Conservation (phyloP, 1,284 basidiomycete genomes). For the Ustilago sp. region DNA sequence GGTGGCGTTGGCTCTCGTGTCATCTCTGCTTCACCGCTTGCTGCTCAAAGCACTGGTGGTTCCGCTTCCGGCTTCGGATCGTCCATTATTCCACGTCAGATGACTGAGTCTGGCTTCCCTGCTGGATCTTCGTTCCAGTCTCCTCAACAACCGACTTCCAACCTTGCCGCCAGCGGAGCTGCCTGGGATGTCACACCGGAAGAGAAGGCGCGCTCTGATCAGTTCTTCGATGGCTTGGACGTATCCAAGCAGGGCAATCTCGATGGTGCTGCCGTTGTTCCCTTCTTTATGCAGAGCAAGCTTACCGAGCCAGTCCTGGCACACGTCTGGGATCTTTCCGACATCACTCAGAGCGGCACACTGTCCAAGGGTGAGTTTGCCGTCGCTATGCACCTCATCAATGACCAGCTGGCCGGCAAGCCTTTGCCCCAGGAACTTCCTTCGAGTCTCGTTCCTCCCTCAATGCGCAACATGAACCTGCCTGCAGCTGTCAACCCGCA, state of each 20-base stretch:
- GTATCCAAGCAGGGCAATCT: conserved; percentile 81
- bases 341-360: conserved; percentile 87
- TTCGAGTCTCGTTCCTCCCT: conserved; percentile 82
- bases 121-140: conserved; percentile 74
- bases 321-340: conserved; percentile 94
- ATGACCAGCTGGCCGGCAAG: conserved; percentile 84
- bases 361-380: conserved; percentile 94
- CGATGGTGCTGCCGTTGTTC: conserved; percentile 92
- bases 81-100: conserved; percentile 41
- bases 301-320: conserved; percentile 86
- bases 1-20: conserved; percentile 41
- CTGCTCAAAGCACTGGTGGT: conserved; percentile 56
- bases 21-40: conserved; percentile 43
- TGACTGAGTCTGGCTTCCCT: conserved; percentile 50
- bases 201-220: conserved; percentile 85
- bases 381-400: conserved; percentile 94
- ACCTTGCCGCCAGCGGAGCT: conserved; percentile 12
- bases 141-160: conserved; percentile 64
- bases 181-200: conserved; percentile 87
- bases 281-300: conserved; percentile 94
- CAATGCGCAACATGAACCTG: conserved; percentile 73
- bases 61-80: conserved; percentile 47
- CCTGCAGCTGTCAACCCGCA: conserved; percentile 62
- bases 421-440: conserved; percentile 80
- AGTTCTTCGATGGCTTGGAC: conserved; percentile 87